These are phyloP conservation scores for Naegleria gruberi DNA, from an alignment of 208 protist species.

Conservation along the genomic window DNA sequence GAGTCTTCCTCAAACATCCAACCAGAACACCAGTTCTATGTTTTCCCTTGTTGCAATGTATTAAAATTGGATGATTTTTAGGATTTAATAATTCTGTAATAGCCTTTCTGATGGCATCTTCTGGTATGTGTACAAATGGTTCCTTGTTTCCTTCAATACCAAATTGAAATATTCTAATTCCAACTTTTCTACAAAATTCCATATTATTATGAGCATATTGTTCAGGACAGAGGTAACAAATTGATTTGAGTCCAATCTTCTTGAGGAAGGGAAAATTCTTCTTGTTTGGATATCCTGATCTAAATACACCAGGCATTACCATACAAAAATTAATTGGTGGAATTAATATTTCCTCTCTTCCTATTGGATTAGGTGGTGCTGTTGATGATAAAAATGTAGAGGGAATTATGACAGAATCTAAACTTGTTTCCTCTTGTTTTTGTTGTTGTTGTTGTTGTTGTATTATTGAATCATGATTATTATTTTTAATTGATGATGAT, in stretches of 20 bases:
- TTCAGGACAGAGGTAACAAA: slow-evolving; percentile 85
- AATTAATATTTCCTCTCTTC: slow-evolving; percentile 34
- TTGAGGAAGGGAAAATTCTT: slow-evolving; percentile 92
- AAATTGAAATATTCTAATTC: slow-evolving; percentile 71
- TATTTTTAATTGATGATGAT: no score
- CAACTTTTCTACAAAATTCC: slow-evolving; percentile 77
- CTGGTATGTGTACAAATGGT: slow-evolving; percentile 91
- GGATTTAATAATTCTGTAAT: slow-evolving; percentile 66
- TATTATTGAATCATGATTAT: no score
- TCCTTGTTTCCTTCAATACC: slow-evolving; percentile 92
- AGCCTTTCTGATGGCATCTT: slow-evolving; percentile 73
- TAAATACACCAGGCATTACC: slow-evolving; percentile 88
- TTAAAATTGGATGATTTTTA: slow-evolving; percentile 85
- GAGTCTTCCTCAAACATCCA: slow-evolving; percentile 74
- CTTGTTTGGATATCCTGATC: slow-evolving; percentile 86
- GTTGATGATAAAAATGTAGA: background rate
- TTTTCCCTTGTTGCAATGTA: slow-evolving; percentile 95
- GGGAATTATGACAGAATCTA: background rate
- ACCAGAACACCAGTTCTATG: slow-evolving; percentile 88
- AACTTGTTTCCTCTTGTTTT: background rate
- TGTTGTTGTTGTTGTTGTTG: background rate
- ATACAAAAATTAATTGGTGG: slow-evolving; percentile 85
- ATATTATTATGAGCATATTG: slow-evolving; percentile 80
- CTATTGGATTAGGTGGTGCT: background rate
- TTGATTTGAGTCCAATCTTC: slow-evolving; percentile 77